Percentiles rank a stretch among this genome's conserved stretches.
These are phyloP conservation scores for Dicorynia guianensis DNA, from an alignment of 306 rosid species.

Conservation along the genomic window DNA sequence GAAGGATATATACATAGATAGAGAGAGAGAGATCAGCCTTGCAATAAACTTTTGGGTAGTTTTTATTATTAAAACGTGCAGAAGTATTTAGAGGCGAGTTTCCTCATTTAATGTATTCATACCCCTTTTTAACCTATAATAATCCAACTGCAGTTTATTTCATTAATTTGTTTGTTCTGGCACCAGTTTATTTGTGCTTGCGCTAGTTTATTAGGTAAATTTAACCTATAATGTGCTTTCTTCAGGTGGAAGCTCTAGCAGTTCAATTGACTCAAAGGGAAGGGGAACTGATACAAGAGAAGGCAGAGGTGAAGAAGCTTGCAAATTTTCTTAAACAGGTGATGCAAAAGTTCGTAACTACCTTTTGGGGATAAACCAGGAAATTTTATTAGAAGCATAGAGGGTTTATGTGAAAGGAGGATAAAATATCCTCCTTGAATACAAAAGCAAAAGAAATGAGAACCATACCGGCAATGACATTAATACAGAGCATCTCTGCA, in stretches of 20 bases:
- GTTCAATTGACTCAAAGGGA: conserved; percentile 87
- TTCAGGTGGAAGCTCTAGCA: conserved; percentile 79
- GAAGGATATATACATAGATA: not conserved
- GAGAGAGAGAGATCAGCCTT: not conserved
- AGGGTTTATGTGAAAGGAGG: not conserved
- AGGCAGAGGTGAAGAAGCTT: conserved; percentile 92
- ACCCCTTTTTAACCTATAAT: not conserved
- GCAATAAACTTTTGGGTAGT: conserved; percentile 23
- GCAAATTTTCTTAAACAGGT: conserved; percentile 99
- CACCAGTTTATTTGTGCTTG: not conserved
- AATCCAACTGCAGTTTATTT: not conserved
- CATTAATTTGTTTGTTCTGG: not conserved
- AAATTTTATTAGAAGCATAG: conserved; percentile 16
- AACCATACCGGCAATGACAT: not conserved
- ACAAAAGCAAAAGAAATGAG: conserved; percentile 1
- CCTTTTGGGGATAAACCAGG: not conserved
- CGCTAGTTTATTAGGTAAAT: conserved; percentile 23
- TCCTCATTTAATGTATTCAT: not conserved
- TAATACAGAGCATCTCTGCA: not conserved
- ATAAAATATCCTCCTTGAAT: not conserved
- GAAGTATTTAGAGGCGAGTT: not conserved
- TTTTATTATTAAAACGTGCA: not conserved
- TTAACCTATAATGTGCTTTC: conserved; percentile 18
- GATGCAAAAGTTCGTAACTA: conserved; percentile 33
- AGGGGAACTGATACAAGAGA: conserved; percentile 81